A percentile compares a stretch with the other conserved stretches of the same genome.
Evolutionary conservation across 2,329 filamentous ascomycete genomes (phyloP).

Genomic region (Leptosphaerulina australis): DNA sequence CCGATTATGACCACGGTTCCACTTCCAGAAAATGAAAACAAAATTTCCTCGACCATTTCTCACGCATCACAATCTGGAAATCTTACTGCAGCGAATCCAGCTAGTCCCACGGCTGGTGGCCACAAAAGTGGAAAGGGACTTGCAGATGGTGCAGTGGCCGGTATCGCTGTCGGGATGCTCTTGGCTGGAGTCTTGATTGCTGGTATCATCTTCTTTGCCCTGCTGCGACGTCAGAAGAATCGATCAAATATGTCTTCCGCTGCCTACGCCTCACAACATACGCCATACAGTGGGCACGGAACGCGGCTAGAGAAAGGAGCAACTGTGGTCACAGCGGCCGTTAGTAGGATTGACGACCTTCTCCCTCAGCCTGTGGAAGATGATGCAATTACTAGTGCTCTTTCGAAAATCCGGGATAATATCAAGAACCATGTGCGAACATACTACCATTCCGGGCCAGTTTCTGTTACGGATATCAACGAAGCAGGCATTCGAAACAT

Average conservation of each 20-base stretch:
- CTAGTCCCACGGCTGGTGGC: too few relatives aligned
- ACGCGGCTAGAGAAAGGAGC: constrained; percentile 4
- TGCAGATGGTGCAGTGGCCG: constrained; percentile 22
- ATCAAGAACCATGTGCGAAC: constrained; percentile 36
- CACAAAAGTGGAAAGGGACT: constrained; percentile 17
- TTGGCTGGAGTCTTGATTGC: constrained; percentile 25
- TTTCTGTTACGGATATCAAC: constrained; percentile 9
- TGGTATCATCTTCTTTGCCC: constrained; percentile 15
- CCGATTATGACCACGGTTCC: too few relatives aligned
- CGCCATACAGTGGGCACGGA: background rate
- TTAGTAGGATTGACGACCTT: constrained; percentile 18
- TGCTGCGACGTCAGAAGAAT: constrained; percentile 21
- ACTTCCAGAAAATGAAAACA: too few relatives aligned
- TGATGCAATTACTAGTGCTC: constrained; percentile 24
- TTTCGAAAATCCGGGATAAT: constrained; percentile 32
- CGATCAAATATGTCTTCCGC: background rate
- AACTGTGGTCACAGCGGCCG: background rate
- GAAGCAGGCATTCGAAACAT: constrained; percentile 11
- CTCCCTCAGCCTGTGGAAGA: constrained; percentile 34
- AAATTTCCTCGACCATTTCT: too few relatives aligned
- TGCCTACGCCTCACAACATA: background rate
- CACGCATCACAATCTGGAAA: too few relatives aligned
- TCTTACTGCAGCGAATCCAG: too few relatives aligned
- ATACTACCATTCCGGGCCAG: constrained; percentile 24
- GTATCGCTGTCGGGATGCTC: constrained; percentile 28